These are phyloP conservation scores for Lolium rigidum DNA, from an alignment of 176 grass and related monocot species.

Conservation along the genomic window DNA sequence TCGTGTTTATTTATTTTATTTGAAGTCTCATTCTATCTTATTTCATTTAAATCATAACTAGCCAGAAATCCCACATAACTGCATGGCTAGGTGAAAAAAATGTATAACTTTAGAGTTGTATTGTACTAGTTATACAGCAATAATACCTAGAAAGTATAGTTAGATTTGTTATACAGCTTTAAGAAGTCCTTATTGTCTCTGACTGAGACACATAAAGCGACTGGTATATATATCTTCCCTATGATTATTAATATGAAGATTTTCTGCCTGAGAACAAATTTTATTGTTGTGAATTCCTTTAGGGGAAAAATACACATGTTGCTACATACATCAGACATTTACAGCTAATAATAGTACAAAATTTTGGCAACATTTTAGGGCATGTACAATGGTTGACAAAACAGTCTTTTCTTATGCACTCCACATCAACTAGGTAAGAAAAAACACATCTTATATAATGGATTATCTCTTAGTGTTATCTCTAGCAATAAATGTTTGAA, in stretches of 20 bases:
- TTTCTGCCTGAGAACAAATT: neutral
- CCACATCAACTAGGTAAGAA: neutral
- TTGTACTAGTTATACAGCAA: neutral
- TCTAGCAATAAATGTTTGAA: neutral
- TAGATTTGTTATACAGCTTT: neutral
- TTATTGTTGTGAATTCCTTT: neutral
- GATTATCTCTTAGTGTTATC: neutral
- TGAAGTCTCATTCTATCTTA: neutral
- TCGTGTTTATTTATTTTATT: neutral
- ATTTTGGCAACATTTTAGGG: conserved; percentile 25
- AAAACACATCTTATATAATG: neutral
- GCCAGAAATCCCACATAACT: neutral
- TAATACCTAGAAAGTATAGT: conserved; percentile 8
- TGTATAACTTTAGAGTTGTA: conserved; percentile 17
- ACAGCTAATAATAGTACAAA: conserved; percentile 4
- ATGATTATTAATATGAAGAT: neutral
- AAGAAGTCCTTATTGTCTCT: neutral
- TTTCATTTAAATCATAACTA: neutral
- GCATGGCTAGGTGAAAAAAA: neutral
- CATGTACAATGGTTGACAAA: neutral
- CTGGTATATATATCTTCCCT: neutral
- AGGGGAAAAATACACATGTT: neutral
- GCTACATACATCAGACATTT: neutral
- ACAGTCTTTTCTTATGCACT: neutral
- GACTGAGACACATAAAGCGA: neutral